Evolutionary conservation across 805 yeast species (phyloP), one percentile per base, ranked within the genome.

Genomic region (Wickerhamomyces bovis): DNA sequence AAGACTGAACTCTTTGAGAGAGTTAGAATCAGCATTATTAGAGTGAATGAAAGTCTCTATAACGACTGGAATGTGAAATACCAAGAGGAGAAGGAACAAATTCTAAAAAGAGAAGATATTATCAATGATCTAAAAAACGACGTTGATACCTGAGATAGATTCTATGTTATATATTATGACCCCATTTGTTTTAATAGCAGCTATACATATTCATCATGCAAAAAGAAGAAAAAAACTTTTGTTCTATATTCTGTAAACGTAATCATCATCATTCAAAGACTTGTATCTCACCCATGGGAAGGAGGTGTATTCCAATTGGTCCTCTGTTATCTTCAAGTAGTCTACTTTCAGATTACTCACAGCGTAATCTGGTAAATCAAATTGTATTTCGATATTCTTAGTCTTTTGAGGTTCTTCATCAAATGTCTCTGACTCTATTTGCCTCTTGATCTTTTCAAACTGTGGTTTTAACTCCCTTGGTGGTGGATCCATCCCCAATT

Each of bases 261-360:
- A 60, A 36, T 71, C 66, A 46, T 67, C 71, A 53, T 69, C 76
- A 33, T 50, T 56, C 20, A 63, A 51, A 5, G 76, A 75, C 48
- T 73, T 65, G 56, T 85, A 83, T 45, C 84, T 70, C 1, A 85
- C 83, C 95, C 95, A 85, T 0, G 94, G 90, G 58, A 85, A 85
- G 38, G 86, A 76, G 6, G 85, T 79, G 53, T 81, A 81, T 44
- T 75, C 69, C 57, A 84, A 61, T 44, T 71, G 73, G 6, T 49
- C 44, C 55, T 85, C 95, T 21, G 76, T 77, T 15, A 85, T 83
- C 51, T 81, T 79, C 43, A 85, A 61, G 54, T 80, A 85, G 33
- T 78, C 84, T 20, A 85, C 73, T 53, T 78, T 80, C 33, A 85
- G 63, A 0, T 89, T 89, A 39, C 87, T 79, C 50, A 81, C 76